Base-by-base conservation (phyloP, 148 eudicot genomes). In the Gaultheria prostrata region DNA sequence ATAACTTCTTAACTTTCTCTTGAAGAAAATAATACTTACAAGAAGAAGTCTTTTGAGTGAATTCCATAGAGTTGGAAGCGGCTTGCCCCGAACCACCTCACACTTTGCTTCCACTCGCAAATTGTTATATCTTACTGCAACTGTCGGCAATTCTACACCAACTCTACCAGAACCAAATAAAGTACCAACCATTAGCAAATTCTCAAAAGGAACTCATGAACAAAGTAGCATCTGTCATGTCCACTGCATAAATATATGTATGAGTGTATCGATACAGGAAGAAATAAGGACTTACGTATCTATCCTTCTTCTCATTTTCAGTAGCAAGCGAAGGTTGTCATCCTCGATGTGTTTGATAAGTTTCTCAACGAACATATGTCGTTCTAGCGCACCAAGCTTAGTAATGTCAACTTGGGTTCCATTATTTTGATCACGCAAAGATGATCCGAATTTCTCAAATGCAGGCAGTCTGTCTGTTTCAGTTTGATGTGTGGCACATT, bases 41-140 rank as follows among this genome's bases (percentile, higher is more conserved):
- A 81, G 32, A 28, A 69, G 18, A 32, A 70, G 43, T 28, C 74
- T 14, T 70, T 32, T 30, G 8, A 70, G 45, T 12, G 74, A 70
- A 70, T 70, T 70, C 74, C 74, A 70, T 70, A 70, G 43, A 28
- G 74, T 70, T 14, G 85, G 59, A 54, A 92, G 92, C 46, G 98
- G 98, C 90, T 94, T 95, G 45, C 98, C 98, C 79, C 89, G 86
- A 77, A 93, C 95, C 1, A 94, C 94, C 88, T 90, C 88, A 83
- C 97, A 93, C 84, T 86, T 86, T 2, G 93, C 97, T 73, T 93
- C 95, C 79, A 95, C 90, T 49, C 61, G 76, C 78, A 95, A 87
- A 86, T 91, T 90, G 8, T 81, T 79, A 61, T 90, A 95, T 84
- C 91, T 90, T 79, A 95, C 97, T 65, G 92, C 93, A 43, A 94